phyloP scores from a whole-genome alignment of 1,284 basidiomycete genomes.

The Lentinus polychrous region DNA sequence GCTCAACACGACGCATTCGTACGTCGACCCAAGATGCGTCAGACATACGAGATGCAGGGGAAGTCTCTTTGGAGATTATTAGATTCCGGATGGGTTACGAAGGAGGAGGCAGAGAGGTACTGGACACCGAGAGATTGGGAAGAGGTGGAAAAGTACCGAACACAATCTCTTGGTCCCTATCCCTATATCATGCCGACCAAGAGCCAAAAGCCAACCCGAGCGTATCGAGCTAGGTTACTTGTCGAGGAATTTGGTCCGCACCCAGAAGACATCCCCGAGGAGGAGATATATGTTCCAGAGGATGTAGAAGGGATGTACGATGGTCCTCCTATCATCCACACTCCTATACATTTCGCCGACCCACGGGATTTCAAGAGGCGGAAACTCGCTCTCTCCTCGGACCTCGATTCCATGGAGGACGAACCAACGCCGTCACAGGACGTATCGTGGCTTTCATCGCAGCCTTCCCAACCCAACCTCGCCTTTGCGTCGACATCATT shows the following conservation, averaged over 20 bases:
- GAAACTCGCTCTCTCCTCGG: neutral
- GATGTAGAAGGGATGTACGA: slow-evolving; percentile 22
- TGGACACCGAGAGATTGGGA: slow-evolving; percentile 37
- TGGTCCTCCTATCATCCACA: slow-evolving; percentile 7
- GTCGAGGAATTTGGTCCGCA: slow-evolving; percentile 1
- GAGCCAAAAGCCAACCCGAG: slow-evolving; percentile 16
- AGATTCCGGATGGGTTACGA: slow-evolving; percentile 39
- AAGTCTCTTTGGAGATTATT: slow-evolving; percentile 40
- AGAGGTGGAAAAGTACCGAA: slow-evolving; percentile 32
- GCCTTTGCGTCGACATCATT: neutral
- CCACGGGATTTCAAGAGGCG: neutral
- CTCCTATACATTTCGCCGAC: too few species aligned
- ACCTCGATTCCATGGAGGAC: neutral
- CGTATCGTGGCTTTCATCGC: neutral
- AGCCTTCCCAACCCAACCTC: neutral
- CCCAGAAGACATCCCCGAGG: slow-evolving; percentile 15
- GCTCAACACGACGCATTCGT: slow-evolving; percentile 19
- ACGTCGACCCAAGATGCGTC: slow-evolving; percentile 22
- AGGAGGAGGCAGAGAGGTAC: slow-evolving; percentile 31
- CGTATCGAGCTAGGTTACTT: slow-evolving; percentile 15
- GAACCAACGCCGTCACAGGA: neutral
- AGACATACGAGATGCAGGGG: slow-evolving; percentile 27
- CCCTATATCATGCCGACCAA: slow-evolving; percentile 13
- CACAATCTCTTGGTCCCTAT: slow-evolving; percentile 18
- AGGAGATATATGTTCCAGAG: slow-evolving; percentile 15